phyloP scores from a whole-genome alignment of 139 green algal species.

The Tetraselmis striata region DNA sequence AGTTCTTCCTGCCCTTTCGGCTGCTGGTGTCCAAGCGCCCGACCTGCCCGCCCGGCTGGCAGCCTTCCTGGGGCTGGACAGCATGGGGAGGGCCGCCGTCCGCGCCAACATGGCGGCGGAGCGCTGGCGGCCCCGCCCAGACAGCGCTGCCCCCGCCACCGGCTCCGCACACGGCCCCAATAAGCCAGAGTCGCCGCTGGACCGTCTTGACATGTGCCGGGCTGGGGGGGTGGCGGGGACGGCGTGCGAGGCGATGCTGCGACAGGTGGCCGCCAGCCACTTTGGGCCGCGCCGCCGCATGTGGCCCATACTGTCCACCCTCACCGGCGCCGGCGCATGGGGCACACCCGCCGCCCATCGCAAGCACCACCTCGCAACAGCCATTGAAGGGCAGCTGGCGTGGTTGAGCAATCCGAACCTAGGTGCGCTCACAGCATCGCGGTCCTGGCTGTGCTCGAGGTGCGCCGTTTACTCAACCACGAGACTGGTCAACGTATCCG shows the following conservation, averaged over 20 bases:
- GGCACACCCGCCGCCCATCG: too few species aligned
- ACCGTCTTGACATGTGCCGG: background rate
- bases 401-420: too few species aligned
- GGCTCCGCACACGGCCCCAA: too few species aligned
- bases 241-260: background rate
- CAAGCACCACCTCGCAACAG: too few species aligned
- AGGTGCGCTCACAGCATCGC: too few species aligned
- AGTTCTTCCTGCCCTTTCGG: background rate
- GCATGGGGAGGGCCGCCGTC: background rate
- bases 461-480: too few species aligned
- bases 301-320: background rate
- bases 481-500: too few species aligned
- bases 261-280: background rate
- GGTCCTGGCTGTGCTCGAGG: too few species aligned
- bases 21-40: background rate
- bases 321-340: too few species aligned
- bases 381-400: too few species aligned
- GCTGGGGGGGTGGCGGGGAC: background rate
- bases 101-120: background rate
- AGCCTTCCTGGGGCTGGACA: background rate
- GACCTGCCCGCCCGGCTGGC: background rate
- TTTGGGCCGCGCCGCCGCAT: background rate
- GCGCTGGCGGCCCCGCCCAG: background rate
- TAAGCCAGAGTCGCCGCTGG: background rate
- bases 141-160: background rate